Evolutionary conservation across 108 stramenopile genomes (phyloP).

Genomic region (Schizochytrium sp.): DNA sequence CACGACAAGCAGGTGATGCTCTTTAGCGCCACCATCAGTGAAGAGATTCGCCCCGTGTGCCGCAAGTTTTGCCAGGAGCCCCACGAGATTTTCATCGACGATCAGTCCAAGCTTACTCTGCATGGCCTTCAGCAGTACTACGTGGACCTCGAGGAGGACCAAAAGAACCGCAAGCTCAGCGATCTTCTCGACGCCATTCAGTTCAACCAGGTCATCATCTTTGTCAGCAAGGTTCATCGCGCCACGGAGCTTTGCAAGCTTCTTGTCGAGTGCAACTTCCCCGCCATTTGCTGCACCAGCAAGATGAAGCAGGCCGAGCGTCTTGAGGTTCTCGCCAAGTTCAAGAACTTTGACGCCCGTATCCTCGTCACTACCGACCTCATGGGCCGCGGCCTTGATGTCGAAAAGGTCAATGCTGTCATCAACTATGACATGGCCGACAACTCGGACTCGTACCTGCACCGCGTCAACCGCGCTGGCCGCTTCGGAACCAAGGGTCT

Average conservation of each 20-base stretch:
- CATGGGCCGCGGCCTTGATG: conserved; percentile 99
- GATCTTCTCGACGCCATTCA: conserved; percentile 95
- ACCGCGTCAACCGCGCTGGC: conserved; percentile 95
- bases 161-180: conserved; percentile 97
- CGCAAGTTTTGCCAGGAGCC: conserved; percentile 97
- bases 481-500: conserved; percentile 99
- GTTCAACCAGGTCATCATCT: conserved; percentile 99
- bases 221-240: conserved; percentile 87
- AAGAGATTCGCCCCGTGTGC: conserved; percentile 96
- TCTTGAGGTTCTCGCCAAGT: conserved; percentile 87
- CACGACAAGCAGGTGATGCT: conserved; percentile 99
- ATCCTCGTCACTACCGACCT: conserved; percentile 98
- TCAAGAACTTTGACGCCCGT: conserved; percentile 95
- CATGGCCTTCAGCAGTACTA: conserved; percentile 99
- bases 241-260: conserved; percentile 69
- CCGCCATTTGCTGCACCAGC: conserved; percentile 93
- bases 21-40: conserved; percentile 92
- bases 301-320: conserved; percentile 93
- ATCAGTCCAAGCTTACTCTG: conserved; percentile 96
- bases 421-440: conserved; percentile 99
- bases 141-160: conserved; percentile 85
- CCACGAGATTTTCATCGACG: conserved; percentile 95
- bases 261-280: conserved; percentile 98
- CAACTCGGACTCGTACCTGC: conserved; percentile 87
- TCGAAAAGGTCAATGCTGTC: conserved; percentile 98